Evolutionary conservation across 495 filamentous ascomycete species (phyloP), one percentile per base, ranked within the genome.

Genomic region (Pseudotulostoma volvatum): DNA sequence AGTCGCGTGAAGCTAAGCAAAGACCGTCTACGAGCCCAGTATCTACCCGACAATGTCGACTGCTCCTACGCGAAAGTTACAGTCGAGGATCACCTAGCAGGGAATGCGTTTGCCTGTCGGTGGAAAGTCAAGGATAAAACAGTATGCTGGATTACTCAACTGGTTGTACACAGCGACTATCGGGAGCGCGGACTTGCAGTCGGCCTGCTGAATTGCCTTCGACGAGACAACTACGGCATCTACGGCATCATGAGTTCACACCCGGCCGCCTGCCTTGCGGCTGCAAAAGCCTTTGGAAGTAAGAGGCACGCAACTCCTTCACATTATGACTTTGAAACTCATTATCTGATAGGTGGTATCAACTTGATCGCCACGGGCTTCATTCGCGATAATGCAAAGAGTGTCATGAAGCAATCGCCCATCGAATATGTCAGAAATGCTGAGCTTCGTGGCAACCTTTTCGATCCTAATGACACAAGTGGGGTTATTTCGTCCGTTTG

Each of bases 101-200:
- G 59, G 13, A 50, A 61, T 31, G 56, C 45, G 9, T 57, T 63
- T 20, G 54, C 56, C 33, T 53, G 50, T 18, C 52, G 56, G 14
- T 61, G 52, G 59, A 33, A 14, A 9, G 31, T 34, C 36, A 8
- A 52, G 19, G 39, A 38, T 4, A 47, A 31, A 40, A 49, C 31
- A 37, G 37, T 61, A 31, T 60, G 50, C 42, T 63, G 59, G 59
- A 36, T 63, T 15, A 59, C 59, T 41, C 56, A 63, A 42, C 49
- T 63, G 15, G 54, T 57, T 0, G 54, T 63, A 18, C 48, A 53
- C 36, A 34, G 19, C 23, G 45, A 52, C 33, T 59, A 45, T 35
- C 50, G 57, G 30, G 44, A 52, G 36, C 48, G 41, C 30, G 49
- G 53, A 37, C 45, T 61, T 36, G 53, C 58, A 41, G 44, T 34